Evolutionary conservation across 2,329 filamentous ascomycete genomes (phyloP).

Genomic region (Calonectria pseudoreteaudii): DNA sequence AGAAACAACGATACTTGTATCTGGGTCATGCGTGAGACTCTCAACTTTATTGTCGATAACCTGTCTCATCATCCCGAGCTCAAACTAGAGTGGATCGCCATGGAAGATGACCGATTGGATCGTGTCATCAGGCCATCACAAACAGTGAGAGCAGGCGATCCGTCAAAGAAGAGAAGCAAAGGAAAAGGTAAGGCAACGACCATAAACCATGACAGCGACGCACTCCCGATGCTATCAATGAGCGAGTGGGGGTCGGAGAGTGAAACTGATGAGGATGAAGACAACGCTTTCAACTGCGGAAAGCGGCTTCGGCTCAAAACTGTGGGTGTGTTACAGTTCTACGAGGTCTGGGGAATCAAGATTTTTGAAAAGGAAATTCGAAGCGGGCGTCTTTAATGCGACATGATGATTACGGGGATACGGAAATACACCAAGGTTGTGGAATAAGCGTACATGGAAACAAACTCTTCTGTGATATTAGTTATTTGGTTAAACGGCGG

Average conservation of each 20-base stretch:
- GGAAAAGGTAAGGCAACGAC: slow-evolving; percentile 47
- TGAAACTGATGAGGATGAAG: slow-evolving; percentile 49
- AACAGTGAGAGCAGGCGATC: slow-evolving; percentile 42
- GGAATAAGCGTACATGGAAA: slow-evolving; percentile 11
- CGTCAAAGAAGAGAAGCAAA: slow-evolving; percentile 47
- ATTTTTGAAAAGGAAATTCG: slow-evolving; percentile 71
- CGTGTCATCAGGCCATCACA: slow-evolving; percentile 59
- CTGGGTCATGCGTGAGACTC: slow-evolving; percentile 67
- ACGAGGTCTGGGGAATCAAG: slow-evolving; percentile 59
- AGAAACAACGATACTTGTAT: slow-evolving; percentile 67
- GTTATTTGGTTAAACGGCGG: neutral
- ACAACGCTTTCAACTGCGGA: slow-evolving; percentile 45
- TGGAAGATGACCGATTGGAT: slow-evolving; percentile 63
- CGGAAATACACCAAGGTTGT: neutral
- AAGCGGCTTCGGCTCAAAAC: slow-evolving; percentile 51
- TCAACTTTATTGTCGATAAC: slow-evolving; percentile 69
- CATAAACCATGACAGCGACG: slow-evolving; percentile 27
- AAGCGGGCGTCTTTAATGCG: slow-evolving; percentile 44
- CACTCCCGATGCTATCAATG: slow-evolving; percentile 45
- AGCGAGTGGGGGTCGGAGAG: slow-evolving; percentile 47
- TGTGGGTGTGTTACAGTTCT: slow-evolving; percentile 51
- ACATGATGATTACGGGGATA: neutral
- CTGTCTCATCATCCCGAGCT: slow-evolving; percentile 66
- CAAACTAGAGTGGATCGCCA: slow-evolving; percentile 69
- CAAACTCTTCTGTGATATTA: neutral